These are phyloP conservation scores for Talaromyces sp. DNA, from an alignment of 2,329 filamentous ascomycete species.

Conservation along the genomic window DNA sequence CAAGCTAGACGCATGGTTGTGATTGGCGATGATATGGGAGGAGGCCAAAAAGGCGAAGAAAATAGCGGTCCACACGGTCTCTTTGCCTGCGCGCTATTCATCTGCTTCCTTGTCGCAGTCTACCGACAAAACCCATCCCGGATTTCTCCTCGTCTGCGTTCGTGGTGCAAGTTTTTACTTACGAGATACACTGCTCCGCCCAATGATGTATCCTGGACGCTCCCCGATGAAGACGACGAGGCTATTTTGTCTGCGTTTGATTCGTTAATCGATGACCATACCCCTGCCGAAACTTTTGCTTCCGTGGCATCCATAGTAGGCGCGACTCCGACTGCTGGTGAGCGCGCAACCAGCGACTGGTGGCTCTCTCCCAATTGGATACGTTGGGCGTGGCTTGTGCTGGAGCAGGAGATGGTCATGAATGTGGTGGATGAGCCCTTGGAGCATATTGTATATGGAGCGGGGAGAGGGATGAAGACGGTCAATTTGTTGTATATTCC, in stretches of 20 bases:
- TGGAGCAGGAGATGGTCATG: slow-evolving; percentile 35
- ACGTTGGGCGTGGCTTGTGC: slow-evolving; percentile 40
- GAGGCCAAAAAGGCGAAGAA: slow-evolving; percentile 14
- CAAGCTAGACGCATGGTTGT: background rate
- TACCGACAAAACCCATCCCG: slow-evolving; percentile 13
- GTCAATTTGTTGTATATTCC: slow-evolving; percentile 34
- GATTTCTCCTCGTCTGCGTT: slow-evolving; percentile 28
- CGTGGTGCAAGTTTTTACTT: slow-evolving; percentile 33
- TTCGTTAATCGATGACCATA: slow-evolving; percentile 18
- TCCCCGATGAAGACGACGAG: slow-evolving; percentile 25
- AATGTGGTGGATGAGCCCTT: slow-evolving; percentile 31
- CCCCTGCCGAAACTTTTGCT: slow-evolving; percentile 4
- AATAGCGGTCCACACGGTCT: slow-evolving; percentile 13
- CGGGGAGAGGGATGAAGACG: slow-evolving; percentile 15
- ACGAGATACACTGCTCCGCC: slow-evolving; percentile 28
- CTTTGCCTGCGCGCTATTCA: slow-evolving; percentile 27
- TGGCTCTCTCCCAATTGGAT: slow-evolving; percentile 36
- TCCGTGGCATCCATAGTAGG: background rate
- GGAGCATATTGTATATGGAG: slow-evolving; percentile 18
- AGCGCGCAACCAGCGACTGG: slow-evolving; percentile 19
- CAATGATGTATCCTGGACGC: slow-evolving; percentile 25
- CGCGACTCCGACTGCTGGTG: background rate
- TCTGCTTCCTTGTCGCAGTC: slow-evolving; percentile 28
- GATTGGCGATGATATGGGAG: slow-evolving; percentile 10
- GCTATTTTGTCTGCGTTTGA: slow-evolving; percentile 18